Evolutionary conservation across 164 flowering plant species (phyloP), one percentile per base, ranked within the genome.

Genomic region (Magnolia kwangsiensis): DNA sequence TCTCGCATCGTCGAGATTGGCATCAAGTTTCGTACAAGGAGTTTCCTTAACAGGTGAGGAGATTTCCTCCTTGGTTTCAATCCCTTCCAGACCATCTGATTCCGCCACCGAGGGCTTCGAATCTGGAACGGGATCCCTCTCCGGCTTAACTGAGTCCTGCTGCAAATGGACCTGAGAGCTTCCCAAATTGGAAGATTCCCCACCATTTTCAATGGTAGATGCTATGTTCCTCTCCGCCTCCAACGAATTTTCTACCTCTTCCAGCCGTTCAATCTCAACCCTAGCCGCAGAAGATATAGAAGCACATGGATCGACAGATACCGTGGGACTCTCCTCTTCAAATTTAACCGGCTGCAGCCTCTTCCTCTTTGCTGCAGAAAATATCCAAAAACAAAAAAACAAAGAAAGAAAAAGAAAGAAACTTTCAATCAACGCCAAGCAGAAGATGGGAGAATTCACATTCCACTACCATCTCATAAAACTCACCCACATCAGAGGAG

Each of bases 281-380:
- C 86, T 89, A 0, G 79, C 21, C 8, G 81, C 63, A 61, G 75
- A 64, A 9, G 80, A 27, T 19, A 37, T 20, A 4, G 81, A 45
- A 13, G 24, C 69, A 51, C 37, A 78, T 19, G 73, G 73, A 19
- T 16, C 67, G 4, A 71, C 68, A 14, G 79, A 79, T 81, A 69
- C 78, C 75, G 86, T 78, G 71, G 85, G 73, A 73, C 66, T 87
- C 55, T 90, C 98, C 5, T 90, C 95, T 7, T 87, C 90, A 45
- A 78, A 80, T 80, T 83, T 85, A 63, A 85, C 88, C 0, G 88
- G 94, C 19, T 98, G 80, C 18, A 98, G 98, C 75, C 83, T 87
- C 73, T 93, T 96, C 83, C 98, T 90, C 90, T 94, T 94, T 1
- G 98, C 96, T 24, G 93, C 98, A 90, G 87, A 82, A 82, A 51